Evolutionary conservation across 2,329 filamentous ascomycete genomes (phyloP).

Genomic region (Nemania bipapillata): DNA sequence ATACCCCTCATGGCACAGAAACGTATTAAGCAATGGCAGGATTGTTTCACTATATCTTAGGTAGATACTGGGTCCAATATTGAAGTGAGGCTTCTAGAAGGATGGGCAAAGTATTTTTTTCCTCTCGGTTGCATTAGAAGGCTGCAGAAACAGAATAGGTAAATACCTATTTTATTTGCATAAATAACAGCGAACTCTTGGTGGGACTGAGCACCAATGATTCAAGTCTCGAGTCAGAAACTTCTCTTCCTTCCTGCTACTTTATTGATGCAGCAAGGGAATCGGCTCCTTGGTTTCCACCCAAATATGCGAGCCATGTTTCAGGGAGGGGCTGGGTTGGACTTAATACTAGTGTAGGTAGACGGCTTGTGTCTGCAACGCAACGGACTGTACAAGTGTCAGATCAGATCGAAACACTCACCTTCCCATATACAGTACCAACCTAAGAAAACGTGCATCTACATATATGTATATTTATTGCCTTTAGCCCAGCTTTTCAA

Average conservation of each 20-base stretch:
- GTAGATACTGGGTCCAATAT: neutral
- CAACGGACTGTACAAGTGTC: slow-evolving; percentile 21
- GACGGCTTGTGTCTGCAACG: slow-evolving; percentile 21
- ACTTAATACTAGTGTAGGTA: slow-evolving; percentile 11
- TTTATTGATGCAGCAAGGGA: neutral
- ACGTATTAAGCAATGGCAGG: neutral
- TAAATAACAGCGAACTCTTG: neutral
- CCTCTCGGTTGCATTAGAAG: neutral
- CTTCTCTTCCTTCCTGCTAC: neutral
- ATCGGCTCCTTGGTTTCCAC: slow-evolving; percentile 6
- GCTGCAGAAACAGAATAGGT: neutral
- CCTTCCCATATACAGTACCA: too few relatives aligned
- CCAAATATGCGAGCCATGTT: slow-evolving; percentile 21
- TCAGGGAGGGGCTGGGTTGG: slow-evolving; percentile 25
- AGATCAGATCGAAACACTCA: slow-evolving; percentile 22
- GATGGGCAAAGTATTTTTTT: neutral
- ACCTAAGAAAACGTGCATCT: too few relatives aligned
- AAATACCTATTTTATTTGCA: neutral
- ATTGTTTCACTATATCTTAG: neutral
- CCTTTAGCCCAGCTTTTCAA: too few relatives aligned
- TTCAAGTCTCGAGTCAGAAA: slow-evolving; percentile 17
- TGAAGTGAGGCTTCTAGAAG: slow-evolving; percentile 17
- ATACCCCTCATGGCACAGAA: neutral
- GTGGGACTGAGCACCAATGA: slow-evolving; percentile 11
- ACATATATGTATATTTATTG: too few relatives aligned